These are phyloP conservation scores for Filosporella fistucella DNA, from an alignment of 495 filamentous ascomycete genomes.

Conservation along the genomic window DNA sequence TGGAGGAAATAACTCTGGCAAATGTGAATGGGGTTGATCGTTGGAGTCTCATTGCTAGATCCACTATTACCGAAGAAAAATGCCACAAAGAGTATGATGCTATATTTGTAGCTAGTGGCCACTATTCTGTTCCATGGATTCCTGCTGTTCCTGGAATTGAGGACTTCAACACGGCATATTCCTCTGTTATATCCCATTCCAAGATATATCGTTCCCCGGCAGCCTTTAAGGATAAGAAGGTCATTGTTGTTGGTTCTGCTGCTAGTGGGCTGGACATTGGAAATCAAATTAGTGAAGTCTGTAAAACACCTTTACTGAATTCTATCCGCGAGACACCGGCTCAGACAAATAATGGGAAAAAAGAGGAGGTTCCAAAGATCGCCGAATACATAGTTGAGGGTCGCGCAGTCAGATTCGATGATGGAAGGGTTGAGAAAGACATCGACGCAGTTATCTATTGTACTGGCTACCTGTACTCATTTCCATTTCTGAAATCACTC, in stretches of 20 bases:
- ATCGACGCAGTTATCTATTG: slow-evolving; percentile 68
- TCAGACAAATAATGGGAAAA: slow-evolving; percentile 26
- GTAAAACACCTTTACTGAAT: slow-evolving; percentile 33
- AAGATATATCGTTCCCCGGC: slow-evolving; percentile 68
- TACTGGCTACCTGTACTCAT: slow-evolving; percentile 70
- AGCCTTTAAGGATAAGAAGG: slow-evolving; percentile 41
- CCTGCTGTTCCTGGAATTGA: slow-evolving; percentile 58
- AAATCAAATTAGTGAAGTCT: slow-evolving; percentile 58
- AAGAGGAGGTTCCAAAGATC: slow-evolving; percentile 56
- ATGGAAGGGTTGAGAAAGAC: slow-evolving; percentile 48
- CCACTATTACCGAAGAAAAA: slow-evolving; percentile 34
- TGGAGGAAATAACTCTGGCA: slow-evolving; percentile 12
- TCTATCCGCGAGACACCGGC: slow-evolving; percentile 8
- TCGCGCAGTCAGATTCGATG: slow-evolving; percentile 48
- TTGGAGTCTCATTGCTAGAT: slow-evolving; percentile 53
- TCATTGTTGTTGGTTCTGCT: slow-evolving; percentile 70
- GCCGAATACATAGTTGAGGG: slow-evolving; percentile 44
- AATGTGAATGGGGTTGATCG: slow-evolving; percentile 3
- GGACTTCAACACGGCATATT: slow-evolving; percentile 53
- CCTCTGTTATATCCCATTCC: slow-evolving; percentile 69
- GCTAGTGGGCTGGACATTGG: slow-evolving; percentile 80
- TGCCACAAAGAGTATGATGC: slow-evolving; percentile 62
- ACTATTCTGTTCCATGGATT: slow-evolving; percentile 69
- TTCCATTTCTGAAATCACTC: slow-evolving; percentile 62
- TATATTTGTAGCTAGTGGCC: slow-evolving; percentile 78